A percentile compares a stretch with the other conserved stretches of the same genome.
Evolutionary conservation across 1,284 basidiomycete genomes (phyloP).

Genomic region (Coriolopsis trogii): DNA sequence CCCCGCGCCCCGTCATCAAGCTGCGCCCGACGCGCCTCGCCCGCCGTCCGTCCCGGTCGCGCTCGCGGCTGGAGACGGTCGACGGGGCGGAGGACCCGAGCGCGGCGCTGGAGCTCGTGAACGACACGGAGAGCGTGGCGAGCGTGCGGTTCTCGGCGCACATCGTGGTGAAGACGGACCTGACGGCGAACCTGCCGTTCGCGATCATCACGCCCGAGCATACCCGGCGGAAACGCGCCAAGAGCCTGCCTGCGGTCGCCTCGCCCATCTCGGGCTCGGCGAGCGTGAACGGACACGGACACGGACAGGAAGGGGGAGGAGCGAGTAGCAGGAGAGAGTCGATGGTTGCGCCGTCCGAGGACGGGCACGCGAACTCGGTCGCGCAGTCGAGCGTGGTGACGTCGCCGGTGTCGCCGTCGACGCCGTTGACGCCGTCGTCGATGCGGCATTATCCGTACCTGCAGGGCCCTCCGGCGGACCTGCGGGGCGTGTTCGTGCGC

Average conservation of each 20-base stretch:
- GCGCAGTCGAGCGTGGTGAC: slow-evolving; percentile 28
- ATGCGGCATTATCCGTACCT: slow-evolving; percentile 47
- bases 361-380: slow-evolving; percentile 40
- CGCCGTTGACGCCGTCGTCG: slow-evolving; percentile 22
- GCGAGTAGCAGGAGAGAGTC: slow-evolving; percentile 25
- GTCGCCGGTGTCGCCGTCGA: slow-evolving; percentile 30
- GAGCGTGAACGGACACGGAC: slow-evolving; percentile 18
- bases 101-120: slow-evolving; percentile 50
- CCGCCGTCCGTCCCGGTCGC: slow-evolving; percentile 57
- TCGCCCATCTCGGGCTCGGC: slow-evolving; percentile 11
- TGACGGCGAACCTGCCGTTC: slow-evolving; percentile 66
- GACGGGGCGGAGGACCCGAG: slow-evolving; percentile 50
- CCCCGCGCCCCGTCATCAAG: slow-evolving; percentile 73
- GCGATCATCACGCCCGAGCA: slow-evolving; percentile 75
- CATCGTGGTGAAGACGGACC: slow-evolving; percentile 57
- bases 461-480: slow-evolving; percentile 58
- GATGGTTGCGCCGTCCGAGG: slow-evolving; percentile 44
- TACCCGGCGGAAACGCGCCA: slow-evolving; percentile 39
- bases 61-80: slow-evolving; percentile 70
- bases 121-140: slow-evolving; percentile 67
- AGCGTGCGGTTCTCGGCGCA: slow-evolving; percentile 77
- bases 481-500: slow-evolving; percentile 72
- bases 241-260: slow-evolving; percentile 15
- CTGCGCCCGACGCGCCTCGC: slow-evolving; percentile 54
- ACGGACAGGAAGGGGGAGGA: background rate